Conservation (phyloP, 2,329 filamentous ascomycete species). For the Colletotrichum sp. region DNA sequence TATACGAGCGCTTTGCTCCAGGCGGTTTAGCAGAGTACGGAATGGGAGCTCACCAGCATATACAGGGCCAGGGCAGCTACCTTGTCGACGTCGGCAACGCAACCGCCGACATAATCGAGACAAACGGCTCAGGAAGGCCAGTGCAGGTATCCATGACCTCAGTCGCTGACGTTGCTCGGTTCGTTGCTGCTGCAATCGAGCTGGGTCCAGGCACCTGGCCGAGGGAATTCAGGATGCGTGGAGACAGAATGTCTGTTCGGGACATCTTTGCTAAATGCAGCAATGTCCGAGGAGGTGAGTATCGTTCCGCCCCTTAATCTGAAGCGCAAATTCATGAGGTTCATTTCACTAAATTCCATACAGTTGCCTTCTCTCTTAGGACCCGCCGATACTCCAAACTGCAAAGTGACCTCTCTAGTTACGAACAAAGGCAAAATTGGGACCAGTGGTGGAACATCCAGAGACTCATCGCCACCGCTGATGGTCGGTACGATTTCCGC, state of each 20-base stretch:
- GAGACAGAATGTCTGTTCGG: conserved; percentile 67
- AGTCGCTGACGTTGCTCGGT: conserved; percentile 72
- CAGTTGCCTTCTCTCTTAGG: conserved; percentile 45
- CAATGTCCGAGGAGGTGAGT: conserved; percentile 53
- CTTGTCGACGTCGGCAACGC: conserved; percentile 66
- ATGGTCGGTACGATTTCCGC: conserved; percentile 70
- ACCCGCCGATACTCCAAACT: conserved; percentile 45
- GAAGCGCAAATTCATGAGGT: neutral
- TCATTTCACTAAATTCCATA: conserved; percentile 12
- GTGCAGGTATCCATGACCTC: conserved; percentile 72
- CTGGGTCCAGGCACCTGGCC: conserved; percentile 68
- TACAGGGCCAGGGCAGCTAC: conserved; percentile 66
- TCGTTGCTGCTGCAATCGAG: conserved; percentile 72
- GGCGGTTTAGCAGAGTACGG: conserved; percentile 65
- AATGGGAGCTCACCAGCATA: conserved; percentile 62
- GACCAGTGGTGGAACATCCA: conserved; percentile 60
- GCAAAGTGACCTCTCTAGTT: conserved; percentile 43
- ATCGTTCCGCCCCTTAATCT: neutral
- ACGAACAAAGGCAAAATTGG: conserved; percentile 52
- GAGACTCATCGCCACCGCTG: conserved; percentile 69
- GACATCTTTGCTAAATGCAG: conserved; percentile 60
- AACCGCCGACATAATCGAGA: conserved; percentile 65
- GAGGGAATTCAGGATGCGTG: conserved; percentile 70
- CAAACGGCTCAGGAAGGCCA: conserved; percentile 51
- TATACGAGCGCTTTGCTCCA: conserved; percentile 77